Evolutionary conservation across 2,329 filamentous ascomycete species (phyloP).

Genomic region (Colletotrichum nymphaeae): DNA sequence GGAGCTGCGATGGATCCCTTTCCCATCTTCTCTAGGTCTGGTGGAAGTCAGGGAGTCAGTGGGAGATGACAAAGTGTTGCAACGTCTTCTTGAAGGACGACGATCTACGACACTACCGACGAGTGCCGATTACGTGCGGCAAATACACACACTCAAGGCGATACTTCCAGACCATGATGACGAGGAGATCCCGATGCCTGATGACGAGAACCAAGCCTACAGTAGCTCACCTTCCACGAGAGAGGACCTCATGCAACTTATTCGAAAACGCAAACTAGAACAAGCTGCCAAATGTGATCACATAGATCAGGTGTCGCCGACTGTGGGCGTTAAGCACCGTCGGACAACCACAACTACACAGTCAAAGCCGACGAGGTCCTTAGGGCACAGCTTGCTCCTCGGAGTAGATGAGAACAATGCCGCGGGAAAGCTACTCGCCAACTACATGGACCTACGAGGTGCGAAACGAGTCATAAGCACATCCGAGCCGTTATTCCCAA

Average conservation of each 20-base stretch:
- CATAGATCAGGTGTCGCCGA: background rate
- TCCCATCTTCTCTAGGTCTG: background rate
- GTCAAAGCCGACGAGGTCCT: background rate
- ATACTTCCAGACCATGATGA: background rate
- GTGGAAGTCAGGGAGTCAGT: conserved; percentile 8
- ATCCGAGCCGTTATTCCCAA: background rate
- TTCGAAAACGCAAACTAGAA: conserved; percentile 14
- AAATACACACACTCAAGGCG: background rate
- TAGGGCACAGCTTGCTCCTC: background rate
- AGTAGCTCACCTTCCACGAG: background rate
- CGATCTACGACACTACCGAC: background rate
- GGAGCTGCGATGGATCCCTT: conserved; percentile 18
- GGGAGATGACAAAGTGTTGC: background rate
- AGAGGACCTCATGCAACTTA: background rate
- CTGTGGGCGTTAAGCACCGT: background rate
- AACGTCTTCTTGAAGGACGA: background rate
- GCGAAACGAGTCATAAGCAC: conserved; percentile 37
- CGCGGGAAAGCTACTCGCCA: conserved; percentile 43
- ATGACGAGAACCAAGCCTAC: background rate
- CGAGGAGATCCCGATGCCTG: background rate
- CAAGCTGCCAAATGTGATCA: background rate
- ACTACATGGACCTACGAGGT: conserved; percentile 47
- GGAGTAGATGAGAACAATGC: conserved; percentile 21
- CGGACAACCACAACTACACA: background rate
- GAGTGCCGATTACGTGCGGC: conserved; percentile 4